A percentile compares a stretch with the other conserved stretches of the same genome.
These are phyloP conservation scores for Pseudozyma pruni DNA, from an alignment of 1,284 basidiomycete genomes.

Conservation along the genomic window DNA sequence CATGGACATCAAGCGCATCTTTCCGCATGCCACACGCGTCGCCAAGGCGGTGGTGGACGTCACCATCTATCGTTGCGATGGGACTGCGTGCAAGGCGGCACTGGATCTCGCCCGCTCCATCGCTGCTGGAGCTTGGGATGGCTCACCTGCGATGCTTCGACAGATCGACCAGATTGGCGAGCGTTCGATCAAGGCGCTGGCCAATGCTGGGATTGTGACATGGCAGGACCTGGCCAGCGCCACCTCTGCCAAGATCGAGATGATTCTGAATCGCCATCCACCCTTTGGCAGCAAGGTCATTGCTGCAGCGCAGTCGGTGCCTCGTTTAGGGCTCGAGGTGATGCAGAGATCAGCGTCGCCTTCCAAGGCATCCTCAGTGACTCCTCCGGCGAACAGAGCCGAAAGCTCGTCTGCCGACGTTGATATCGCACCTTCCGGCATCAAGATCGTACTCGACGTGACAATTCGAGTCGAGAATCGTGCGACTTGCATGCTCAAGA, in stretches of 20 bases:
- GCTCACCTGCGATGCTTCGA: constrained; percentile 79
- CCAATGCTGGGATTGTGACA: constrained; percentile 41
- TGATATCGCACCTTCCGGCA: background rate
- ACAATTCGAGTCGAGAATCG: constrained; percentile 34
- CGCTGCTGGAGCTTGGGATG: constrained; percentile 84
- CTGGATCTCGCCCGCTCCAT: constrained; percentile 69
- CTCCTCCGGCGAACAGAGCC: background rate
- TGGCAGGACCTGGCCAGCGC: constrained; percentile 31
- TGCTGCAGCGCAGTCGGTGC: constrained; percentile 37
- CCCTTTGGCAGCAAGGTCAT: constrained; percentile 53
- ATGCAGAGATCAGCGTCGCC: constrained; percentile 27
- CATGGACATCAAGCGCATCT: constrained; percentile 36
- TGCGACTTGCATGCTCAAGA: constrained; percentile 37
- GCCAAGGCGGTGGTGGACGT: constrained; percentile 50
- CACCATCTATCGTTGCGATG: constrained; percentile 38
- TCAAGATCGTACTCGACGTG: constrained; percentile 29
- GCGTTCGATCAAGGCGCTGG: constrained; percentile 71
- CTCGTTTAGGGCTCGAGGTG: constrained; percentile 40
- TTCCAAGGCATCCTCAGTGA: background rate
- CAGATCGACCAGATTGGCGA: constrained; percentile 83
- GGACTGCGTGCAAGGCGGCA: constrained; percentile 39
- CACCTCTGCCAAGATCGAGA: constrained; percentile 45
- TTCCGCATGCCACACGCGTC: constrained; percentile 43
- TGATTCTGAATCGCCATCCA: constrained; percentile 54
- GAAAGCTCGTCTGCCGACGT: background rate